Conservation (phyloP, 2,329 filamentous ascomycete species). For the Apiospora hydei region DNA sequence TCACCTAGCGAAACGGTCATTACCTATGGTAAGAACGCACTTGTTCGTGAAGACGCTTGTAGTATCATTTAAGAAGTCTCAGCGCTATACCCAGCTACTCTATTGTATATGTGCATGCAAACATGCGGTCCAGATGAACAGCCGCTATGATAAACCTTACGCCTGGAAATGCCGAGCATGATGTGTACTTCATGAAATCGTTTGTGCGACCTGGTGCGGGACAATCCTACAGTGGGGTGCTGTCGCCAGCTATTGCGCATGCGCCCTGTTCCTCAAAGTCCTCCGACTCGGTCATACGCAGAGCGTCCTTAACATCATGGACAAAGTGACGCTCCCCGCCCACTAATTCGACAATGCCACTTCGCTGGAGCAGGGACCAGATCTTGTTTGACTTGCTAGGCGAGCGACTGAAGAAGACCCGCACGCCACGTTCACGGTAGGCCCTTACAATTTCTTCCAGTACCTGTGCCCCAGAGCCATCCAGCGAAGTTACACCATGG, state of each 20-base stretch:
- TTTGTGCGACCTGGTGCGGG: background rate
- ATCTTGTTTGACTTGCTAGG: conserved; percentile 62
- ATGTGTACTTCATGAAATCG: background rate
- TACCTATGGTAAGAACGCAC: background rate
- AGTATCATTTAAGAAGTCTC: background rate
- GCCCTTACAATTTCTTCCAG: conserved; percentile 84
- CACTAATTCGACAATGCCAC: conserved; percentile 84
- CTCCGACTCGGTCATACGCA: conserved; percentile 80
- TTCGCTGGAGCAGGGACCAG: conserved; percentile 75
- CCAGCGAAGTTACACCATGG: conserved; percentile 93
- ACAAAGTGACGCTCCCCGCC: conserved; percentile 84
- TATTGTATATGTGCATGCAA: conserved; percentile 10
- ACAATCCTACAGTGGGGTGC: background rate
- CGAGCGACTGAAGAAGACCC: conserved; percentile 75
- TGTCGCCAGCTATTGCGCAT: conserved; percentile 24
- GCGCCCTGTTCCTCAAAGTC: conserved; percentile 25
- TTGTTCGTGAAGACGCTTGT: background rate
- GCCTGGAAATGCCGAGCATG: conserved; percentile 1
- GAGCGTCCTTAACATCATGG: conserved; percentile 81
- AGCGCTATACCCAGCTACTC: background rate
- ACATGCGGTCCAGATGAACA: background rate
- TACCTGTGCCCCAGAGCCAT: conserved; percentile 92
- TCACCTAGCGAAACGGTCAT: background rate
- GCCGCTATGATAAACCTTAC: conserved; percentile 12
- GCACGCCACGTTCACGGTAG: conserved; percentile 79